phyloP scores from a whole-genome alignment of 1,284 basidiomycete species.

The Thelephora terrestris region DNA sequence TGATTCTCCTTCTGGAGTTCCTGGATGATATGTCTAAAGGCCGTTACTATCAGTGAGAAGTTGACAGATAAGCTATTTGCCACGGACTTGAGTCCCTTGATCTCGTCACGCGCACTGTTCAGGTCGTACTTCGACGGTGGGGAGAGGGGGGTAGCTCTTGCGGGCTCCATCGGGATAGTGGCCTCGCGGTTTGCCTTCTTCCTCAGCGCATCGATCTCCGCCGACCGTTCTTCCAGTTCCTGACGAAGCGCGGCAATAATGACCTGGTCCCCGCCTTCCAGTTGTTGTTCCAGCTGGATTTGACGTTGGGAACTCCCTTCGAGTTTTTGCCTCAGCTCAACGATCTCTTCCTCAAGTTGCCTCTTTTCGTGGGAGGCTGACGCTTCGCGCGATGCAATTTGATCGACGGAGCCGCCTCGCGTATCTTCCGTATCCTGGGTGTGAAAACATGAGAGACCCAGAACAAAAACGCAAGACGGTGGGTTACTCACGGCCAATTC shows the following conservation, averaged over 20 bases:
- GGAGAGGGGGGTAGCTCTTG: conserved; percentile 17
- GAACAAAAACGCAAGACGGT: not conserved
- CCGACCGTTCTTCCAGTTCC: conserved; percentile 34
- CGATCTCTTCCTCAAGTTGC: conserved; percentile 43
- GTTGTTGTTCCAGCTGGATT: conserved; percentile 11
- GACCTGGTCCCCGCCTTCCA: conserved; percentile 20
- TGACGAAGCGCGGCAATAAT: conserved; percentile 28
- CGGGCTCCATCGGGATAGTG: conserved; percentile 23
- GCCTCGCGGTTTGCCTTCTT: conserved; percentile 51
- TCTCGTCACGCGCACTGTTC: conserved; percentile 46
- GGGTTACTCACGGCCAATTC: conserved; percentile 60
- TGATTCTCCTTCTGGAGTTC: conserved; percentile 79
- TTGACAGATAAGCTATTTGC: not conserved
- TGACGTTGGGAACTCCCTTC: conserved; percentile 21
- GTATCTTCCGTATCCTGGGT: conserved; percentile 44
- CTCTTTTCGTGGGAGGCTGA: conserved; percentile 32
- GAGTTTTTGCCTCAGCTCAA: conserved; percentile 36
- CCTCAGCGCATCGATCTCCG: conserved; percentile 45
- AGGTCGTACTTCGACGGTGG: conserved; percentile 43
- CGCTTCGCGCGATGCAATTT: conserved; percentile 25
- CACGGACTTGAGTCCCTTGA: conserved; percentile 66
- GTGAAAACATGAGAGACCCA: not conserved
- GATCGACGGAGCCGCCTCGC: conserved; percentile 19
- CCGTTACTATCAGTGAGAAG: conserved; percentile 6
- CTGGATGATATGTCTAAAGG: conserved; percentile 70